A percentile compares a stretch with the other conserved stretches of the same genome.
Evolutionary conservation across 768 basidiomycete species (phyloP).

Genomic region (Cystobasidium ongulense): DNA sequence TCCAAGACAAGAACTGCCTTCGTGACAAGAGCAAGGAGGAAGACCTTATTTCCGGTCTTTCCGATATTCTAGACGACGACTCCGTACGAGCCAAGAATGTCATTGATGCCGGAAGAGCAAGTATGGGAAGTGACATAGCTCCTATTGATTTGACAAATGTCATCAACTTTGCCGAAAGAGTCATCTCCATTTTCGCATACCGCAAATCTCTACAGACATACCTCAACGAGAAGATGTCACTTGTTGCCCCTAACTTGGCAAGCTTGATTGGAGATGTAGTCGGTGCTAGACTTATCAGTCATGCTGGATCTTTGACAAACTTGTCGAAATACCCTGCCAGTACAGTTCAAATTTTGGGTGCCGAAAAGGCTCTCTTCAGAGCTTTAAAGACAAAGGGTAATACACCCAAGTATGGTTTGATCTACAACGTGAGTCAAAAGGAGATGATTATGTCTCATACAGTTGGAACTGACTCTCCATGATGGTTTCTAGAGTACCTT

Average conservation of each 20-base stretch:
- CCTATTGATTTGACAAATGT: slow-evolving; percentile 96
- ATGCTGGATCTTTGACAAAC: slow-evolving; percentile 93
- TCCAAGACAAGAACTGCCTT: slow-evolving; percentile 78
- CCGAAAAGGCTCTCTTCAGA: slow-evolving; percentile 94
- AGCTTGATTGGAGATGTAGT: slow-evolving; percentile 70
- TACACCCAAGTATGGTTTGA: slow-evolving; percentile 93
- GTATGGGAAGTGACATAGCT: slow-evolving; percentile 84
- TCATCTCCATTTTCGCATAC: slow-evolving; percentile 86
- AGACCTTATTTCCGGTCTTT: slow-evolving; percentile 68
- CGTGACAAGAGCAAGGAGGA: slow-evolving; percentile 25
- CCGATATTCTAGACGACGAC: slow-evolving; percentile 73
- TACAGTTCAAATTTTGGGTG: slow-evolving; percentile 94
- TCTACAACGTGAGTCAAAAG: slow-evolving; percentile 58
- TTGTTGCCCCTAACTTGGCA: slow-evolving; percentile 90
- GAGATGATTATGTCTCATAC: too few species aligned
- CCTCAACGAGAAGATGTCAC: slow-evolving; percentile 92
- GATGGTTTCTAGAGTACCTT: slow-evolving; percentile 52
- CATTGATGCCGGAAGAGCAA: slow-evolving; percentile 84
- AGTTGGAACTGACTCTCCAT: background rate
- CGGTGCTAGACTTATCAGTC: slow-evolving; percentile 67
- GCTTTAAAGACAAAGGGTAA: slow-evolving; percentile 98
- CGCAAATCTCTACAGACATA: slow-evolving; percentile 80
- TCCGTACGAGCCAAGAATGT: slow-evolving; percentile 80
- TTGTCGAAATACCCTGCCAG: slow-evolving; percentile 96
- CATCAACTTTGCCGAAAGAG: slow-evolving; percentile 76